A percentile compares a stretch with the other conserved stretches of the same genome.
phyloP scores from a whole-genome alignment of 495 filamentous ascomycete genomes.

The Saxophila tyrrhenica region DNA sequence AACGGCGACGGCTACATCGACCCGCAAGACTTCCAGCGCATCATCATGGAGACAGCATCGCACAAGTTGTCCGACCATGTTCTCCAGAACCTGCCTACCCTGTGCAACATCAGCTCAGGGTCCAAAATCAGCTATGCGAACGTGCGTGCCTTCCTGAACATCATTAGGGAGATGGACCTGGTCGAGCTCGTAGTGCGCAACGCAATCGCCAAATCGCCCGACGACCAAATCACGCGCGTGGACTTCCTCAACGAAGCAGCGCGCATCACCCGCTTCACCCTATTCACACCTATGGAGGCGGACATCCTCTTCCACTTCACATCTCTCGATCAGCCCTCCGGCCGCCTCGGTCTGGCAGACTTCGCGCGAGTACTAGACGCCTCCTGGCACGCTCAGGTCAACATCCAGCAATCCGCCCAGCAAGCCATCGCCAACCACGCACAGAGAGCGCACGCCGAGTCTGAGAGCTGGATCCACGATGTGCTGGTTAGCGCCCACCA shows the following conservation, averaged over 20 bases:
- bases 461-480: constrained; percentile 46
- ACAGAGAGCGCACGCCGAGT: constrained; percentile 35
- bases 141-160: constrained; percentile 92
- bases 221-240: constrained; percentile 84
- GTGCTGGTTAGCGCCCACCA: constrained; percentile 73
- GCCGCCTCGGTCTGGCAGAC: constrained; percentile 66
- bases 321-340: constrained; percentile 77
- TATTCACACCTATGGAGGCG: constrained; percentile 97
- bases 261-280: constrained; percentile 75
- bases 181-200: constrained; percentile 84
- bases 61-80: constrained; percentile 98
- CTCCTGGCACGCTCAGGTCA: constrained; percentile 57
- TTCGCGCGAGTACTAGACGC: constrained; percentile 93
- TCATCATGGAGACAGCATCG: constrained; percentile 82
- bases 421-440: constrained; percentile 30
- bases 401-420: constrained; percentile 30
- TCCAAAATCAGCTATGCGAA: constrained; percentile 96
- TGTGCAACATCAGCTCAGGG: constrained; percentile 87
- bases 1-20: constrained; percentile 96
- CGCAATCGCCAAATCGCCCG: constrained; percentile 68
- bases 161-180: constrained; percentile 94
- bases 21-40: constrained; percentile 89
- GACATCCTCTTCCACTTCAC: constrained; percentile 99
- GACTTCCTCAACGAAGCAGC: constrained; percentile 95
- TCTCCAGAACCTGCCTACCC: constrained; percentile 80